These are phyloP conservation scores for Monilinia vaccinii-corymbosi DNA, from an alignment of 2,329 filamentous ascomycete species.

Conservation along the genomic window DNA sequence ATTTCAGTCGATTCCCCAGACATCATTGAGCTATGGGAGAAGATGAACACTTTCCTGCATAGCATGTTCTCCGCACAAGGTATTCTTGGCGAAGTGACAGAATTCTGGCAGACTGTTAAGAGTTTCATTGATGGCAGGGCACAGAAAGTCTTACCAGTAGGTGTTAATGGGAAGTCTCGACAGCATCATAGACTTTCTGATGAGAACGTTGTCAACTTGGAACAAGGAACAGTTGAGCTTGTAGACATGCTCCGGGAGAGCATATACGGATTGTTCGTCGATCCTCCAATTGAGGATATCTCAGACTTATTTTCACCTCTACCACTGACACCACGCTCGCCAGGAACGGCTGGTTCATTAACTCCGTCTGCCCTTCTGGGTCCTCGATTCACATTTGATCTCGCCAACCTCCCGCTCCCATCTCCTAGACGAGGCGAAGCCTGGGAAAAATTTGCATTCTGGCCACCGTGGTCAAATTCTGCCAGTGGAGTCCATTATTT, in stretches of 20 bases:
- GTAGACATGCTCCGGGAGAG: conserved; percentile 74
- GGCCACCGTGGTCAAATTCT: conserved; percentile 88
- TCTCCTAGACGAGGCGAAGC: conserved; percentile 71
- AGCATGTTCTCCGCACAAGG: conserved; percentile 70
- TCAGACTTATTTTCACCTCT: conserved; percentile 78
- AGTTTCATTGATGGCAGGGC: conserved; percentile 82
- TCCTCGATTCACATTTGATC: conserved; percentile 71
- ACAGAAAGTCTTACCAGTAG: conserved; percentile 69
- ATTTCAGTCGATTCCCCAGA: conserved; percentile 68
- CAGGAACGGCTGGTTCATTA: conserved; percentile 39
- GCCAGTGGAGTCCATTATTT: conserved; percentile 88
- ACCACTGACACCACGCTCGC: conserved; percentile 59
- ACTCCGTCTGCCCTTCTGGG: conserved; percentile 54
- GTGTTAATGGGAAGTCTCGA: conserved; percentile 72
- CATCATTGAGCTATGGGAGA: conserved; percentile 88
- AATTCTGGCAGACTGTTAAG: conserved; percentile 89
- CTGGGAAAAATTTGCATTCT: conserved; percentile 94
- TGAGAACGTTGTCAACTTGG: conserved; percentile 61
- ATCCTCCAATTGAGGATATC: conserved; percentile 83
- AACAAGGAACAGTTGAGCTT: conserved; percentile 73
- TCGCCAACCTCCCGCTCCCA: conserved; percentile 64
- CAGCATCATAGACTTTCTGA: conserved; percentile 71
- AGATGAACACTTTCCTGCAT: conserved; percentile 65
- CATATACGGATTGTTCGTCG: conserved; percentile 73
- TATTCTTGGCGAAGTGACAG: conserved; percentile 77